Percentiles rank a stretch among this genome's conserved stretches.
phyloP scores from a whole-genome alignment of 129 eudicot species.

The Artemisia tridentata region DNA sequence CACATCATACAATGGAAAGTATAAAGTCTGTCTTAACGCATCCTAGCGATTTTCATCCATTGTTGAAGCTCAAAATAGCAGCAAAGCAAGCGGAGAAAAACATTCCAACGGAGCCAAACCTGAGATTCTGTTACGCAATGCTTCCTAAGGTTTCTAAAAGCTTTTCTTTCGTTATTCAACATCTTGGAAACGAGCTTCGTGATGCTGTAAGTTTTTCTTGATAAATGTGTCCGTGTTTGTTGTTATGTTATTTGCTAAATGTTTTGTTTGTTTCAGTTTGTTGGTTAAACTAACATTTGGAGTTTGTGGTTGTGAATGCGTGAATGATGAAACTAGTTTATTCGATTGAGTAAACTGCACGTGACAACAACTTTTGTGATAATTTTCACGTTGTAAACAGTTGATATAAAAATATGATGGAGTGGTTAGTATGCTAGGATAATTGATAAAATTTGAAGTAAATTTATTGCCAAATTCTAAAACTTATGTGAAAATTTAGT shows the following conservation, averaged over 20 bases:
- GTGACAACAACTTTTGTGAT: no score
- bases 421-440: no score
- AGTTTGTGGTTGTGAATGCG: no score
- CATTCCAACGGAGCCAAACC: slow-evolving; percentile 87
- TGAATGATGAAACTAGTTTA: no score
- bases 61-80: slow-evolving; percentile 81
- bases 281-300: no score
- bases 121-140: slow-evolving; percentile 92
- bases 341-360: no score
- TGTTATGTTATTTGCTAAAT: background rate
- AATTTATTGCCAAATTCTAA: no score
- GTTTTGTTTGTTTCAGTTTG: background rate
- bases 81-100: slow-evolving; percentile 77
- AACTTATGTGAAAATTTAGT: no score
- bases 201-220: slow-evolving; percentile 58
- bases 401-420: no score
- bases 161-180: slow-evolving; percentile 89
- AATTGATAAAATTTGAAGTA: no score
- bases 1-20: slow-evolving; percentile 52
- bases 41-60: slow-evolving; percentile 75
- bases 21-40: slow-evolving; percentile 74
- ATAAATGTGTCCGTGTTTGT: background rate
- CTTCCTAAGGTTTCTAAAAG: slow-evolving; percentile 94
- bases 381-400: no score
- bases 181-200: slow-evolving; percentile 80